Evolutionary conservation across 345 rosid genomes (phyloP).

Genomic region (Hibiscus trionum): DNA sequence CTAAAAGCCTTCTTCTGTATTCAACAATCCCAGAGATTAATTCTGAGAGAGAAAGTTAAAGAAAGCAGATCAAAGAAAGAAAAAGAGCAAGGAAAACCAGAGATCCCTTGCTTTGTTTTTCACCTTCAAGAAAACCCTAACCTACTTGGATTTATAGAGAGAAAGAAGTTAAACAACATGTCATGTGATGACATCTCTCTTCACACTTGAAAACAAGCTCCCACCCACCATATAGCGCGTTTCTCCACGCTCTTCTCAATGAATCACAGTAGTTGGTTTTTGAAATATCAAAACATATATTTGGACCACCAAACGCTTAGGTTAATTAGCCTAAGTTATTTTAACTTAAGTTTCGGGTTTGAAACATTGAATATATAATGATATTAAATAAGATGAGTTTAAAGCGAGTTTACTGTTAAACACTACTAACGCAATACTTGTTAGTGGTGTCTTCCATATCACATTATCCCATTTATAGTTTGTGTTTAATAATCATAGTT

Average conservation of each 20-base stretch:
- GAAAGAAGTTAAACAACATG: neutral
- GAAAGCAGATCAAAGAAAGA: neutral
- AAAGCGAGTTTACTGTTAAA: no score
- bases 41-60: neutral
- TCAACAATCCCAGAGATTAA: neutral
- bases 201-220: neutral
- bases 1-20: neutral
- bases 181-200: neutral
- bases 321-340: no score
- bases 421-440: no score
- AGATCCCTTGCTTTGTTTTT: neutral
- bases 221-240: constrained; percentile 7
- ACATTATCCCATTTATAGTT: no score
- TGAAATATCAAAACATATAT: no score
- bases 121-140: constrained; percentile 14
- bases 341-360: no score
- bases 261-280: neutral
- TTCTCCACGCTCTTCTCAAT: neutral
- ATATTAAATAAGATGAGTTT: no score
- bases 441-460: no score
- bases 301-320: no score
- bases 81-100: neutral
- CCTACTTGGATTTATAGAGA: constrained; percentile 21
- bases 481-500: no score
- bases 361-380: no score